phyloP scores from a whole-genome alignment of 768 basidiomycete genomes.

The Lactarius hatsudake region DNA sequence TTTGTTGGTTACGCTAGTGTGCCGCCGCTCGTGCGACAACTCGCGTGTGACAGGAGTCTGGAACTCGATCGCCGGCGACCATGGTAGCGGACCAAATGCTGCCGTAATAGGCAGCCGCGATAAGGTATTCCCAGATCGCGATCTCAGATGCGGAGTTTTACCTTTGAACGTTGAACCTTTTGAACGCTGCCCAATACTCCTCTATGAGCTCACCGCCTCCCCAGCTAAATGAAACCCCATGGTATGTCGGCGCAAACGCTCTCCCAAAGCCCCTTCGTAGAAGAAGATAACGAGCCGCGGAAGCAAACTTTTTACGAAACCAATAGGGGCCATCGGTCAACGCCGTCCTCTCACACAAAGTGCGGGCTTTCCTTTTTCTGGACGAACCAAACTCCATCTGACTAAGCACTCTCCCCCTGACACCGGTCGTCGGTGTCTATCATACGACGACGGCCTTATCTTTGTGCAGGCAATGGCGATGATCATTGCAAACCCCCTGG shows the following conservation, averaged over 20 bases:
- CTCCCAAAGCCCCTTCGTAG: background rate
- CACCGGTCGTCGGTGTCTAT: background rate
- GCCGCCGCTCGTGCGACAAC: constrained; percentile 7
- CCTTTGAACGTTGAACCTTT: constrained; percentile 1
- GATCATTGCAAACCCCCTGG: background rate
- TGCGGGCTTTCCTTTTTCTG: constrained; percentile 1
- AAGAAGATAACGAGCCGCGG: constrained; percentile 10
- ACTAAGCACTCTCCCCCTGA: constrained; percentile 10
- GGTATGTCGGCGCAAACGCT: background rate
- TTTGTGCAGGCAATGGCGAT: background rate
- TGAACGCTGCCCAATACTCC: background rate
- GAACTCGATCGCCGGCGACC: constrained; percentile 15
- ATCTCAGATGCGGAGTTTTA: constrained; percentile 22
- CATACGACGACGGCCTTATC: background rate
- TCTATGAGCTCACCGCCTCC: background rate
- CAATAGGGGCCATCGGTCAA: constrained; percentile 1
- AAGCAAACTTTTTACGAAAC: background rate
- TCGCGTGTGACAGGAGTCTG: constrained; percentile 5
- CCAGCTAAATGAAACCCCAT: background rate
- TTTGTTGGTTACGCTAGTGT: constrained; percentile 15
- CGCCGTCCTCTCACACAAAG: background rate
- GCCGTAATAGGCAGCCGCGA: constrained; percentile 10
- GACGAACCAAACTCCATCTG: background rate
- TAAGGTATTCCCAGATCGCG: background rate
- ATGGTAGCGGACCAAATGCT: background rate